These are phyloP conservation scores for Talaromyces islandicus DNA, from an alignment of 2,329 filamentous ascomycete genomes.

Conservation along the genomic window DNA sequence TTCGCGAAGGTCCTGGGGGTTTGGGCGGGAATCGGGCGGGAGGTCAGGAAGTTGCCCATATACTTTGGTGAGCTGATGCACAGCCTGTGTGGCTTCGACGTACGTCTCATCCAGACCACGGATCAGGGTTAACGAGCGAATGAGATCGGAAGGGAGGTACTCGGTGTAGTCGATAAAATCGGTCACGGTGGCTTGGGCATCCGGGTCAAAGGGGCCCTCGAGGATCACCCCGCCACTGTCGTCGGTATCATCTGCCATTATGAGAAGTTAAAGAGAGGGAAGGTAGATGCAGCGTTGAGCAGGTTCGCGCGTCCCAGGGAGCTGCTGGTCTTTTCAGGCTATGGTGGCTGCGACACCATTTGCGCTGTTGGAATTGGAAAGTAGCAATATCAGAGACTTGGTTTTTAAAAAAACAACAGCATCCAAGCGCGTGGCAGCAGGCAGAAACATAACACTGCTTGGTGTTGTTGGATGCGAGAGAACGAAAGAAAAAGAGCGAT, in stretches of 20 bases:
- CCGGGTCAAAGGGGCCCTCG: slow-evolving; percentile 53
- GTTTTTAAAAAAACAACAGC: not conserved
- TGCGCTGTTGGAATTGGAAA: not conserved
- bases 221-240: slow-evolving; percentile 38
- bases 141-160: slow-evolving; percentile 60
- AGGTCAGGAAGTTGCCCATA: slow-evolving; percentile 48
- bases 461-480: not conserved
- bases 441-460: not conserved
- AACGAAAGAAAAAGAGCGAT: not conserved
- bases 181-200: slow-evolving; percentile 60
- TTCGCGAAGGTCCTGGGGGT: slow-evolving; percentile 46
- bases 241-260: slow-evolving; percentile 37
- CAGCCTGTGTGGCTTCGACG: slow-evolving; percentile 32
- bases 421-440: not conserved
- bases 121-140: slow-evolving; percentile 58
- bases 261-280: slow-evolving; percentile 1
- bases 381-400: not conserved
- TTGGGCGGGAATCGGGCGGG: slow-evolving; percentile 43
- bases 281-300: not conserved
- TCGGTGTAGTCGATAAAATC: slow-evolving; percentile 66
- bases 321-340: not conserved
- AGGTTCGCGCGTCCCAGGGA: not conserved
- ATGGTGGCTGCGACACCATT: not conserved
- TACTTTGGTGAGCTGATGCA: slow-evolving; percentile 37
- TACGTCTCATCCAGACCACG: slow-evolving; percentile 43